Percentiles rank a stretch among this genome's conserved stretches.
Evolutionary conservation across 179 eudicot species (phyloP).

Genomic region (Sideroxylon spinosum): DNA sequence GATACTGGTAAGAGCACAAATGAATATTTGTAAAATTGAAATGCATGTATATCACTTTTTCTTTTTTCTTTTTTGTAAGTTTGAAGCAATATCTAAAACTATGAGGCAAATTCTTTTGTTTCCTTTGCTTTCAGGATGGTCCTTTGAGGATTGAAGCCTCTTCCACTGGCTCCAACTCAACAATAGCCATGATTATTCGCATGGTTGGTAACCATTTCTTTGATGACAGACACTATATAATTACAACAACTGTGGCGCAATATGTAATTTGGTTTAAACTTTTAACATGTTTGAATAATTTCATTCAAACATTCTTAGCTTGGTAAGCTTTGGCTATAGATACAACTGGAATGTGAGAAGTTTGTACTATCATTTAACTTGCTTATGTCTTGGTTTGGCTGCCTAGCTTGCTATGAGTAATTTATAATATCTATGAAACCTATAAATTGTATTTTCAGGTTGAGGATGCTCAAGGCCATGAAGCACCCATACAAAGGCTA

Average conservation of each 20-base stretch:
- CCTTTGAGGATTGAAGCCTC: constrained; percentile 85
- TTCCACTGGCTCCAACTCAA: constrained; percentile 90
- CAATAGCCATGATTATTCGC: constrained; percentile 79
- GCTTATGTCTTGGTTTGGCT: neutral
- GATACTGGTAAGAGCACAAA: neutral
- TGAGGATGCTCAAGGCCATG: constrained; percentile 98
- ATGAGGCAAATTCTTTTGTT: neutral
- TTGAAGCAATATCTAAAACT: neutral
- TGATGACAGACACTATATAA: neutral
- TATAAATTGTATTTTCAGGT: constrained; percentile 42
- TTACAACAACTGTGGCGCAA: neutral
- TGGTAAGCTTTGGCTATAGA: neutral
- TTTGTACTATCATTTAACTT: neutral
- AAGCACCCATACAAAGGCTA: constrained; percentile 97
- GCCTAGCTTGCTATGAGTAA: neutral
- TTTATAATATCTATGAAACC: neutral
- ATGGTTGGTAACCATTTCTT: constrained; percentile 45
- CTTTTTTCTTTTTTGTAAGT: constrained; percentile 3
- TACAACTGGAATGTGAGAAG: constrained; percentile 3
- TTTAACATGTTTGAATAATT: neutral
- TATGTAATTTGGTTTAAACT: neutral
- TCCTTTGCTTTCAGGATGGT: constrained; percentile 64
- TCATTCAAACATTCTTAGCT: neutral
- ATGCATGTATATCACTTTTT: neutral
- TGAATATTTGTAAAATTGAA: constrained; percentile 1